These are phyloP conservation scores for Globisporangium nagaii DNA, from an alignment of 352 stramenopile species.

Conservation along the genomic window DNA sequence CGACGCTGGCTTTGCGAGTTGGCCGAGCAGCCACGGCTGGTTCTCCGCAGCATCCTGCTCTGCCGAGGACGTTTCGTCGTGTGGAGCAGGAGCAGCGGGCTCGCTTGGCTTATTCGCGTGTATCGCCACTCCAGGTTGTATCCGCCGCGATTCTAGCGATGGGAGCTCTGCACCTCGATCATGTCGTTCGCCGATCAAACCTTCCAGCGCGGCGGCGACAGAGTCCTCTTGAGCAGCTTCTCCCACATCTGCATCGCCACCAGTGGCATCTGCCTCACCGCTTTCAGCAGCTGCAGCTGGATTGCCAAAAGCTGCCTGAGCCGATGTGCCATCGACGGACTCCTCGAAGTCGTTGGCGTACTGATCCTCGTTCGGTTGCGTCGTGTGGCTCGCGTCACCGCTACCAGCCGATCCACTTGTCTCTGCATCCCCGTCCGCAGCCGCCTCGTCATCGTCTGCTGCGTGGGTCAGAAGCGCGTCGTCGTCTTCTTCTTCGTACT, in stretches of 20 bases:
- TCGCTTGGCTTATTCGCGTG: no score
- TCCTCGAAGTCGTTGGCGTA: neutral
- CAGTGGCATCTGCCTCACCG: no score
- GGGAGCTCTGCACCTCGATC: neutral
- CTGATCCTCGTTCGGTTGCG: neutral
- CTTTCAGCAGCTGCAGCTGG: no score
- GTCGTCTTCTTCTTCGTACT: conserved; percentile 20
- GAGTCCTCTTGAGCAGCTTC: neutral
- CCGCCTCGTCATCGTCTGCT: conserved; percentile 7
- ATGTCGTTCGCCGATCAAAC: no score
- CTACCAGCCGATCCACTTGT: neutral
- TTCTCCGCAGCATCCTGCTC: neutral
- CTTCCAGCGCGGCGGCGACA: neutral
- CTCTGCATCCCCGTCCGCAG: neutral
- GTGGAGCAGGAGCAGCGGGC: neutral
- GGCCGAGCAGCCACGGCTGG: neutral
- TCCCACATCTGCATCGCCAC: neutral
- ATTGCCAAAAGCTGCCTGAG: neutral
- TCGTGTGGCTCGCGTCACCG: neutral
- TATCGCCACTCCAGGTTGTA: no score
- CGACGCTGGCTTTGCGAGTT: neutral
- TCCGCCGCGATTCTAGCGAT: no score
- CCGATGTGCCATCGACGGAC: neutral
- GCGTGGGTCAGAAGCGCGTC: conserved; percentile 13
- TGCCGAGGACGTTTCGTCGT: neutral